Evolutionary conservation across 2,329 filamentous ascomycete genomes (phyloP), one percentile per base, ranked within the genome.

Genomic region (Basipetospora chlamydospora): DNA sequence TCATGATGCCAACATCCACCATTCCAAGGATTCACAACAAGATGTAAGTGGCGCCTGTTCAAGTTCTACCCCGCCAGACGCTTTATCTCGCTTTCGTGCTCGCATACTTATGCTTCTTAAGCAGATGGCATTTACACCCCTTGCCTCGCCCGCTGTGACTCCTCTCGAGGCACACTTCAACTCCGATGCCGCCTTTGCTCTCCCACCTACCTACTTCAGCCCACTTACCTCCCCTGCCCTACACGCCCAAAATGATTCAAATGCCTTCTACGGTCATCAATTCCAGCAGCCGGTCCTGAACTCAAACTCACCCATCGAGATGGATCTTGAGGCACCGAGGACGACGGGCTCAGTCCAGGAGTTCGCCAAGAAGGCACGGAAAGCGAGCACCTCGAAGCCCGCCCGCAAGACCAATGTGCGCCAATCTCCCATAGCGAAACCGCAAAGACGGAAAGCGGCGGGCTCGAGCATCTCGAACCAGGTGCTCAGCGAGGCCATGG

Each of bases 81-180:
- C n/a, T 8, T 28, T 9, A 11, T 10, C 6, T 30, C 11, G 17
- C 9, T 10, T 38, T 33, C n/a, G 32, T 45, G 36, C 20, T 48
- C 16, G 18, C 5, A n/a, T 23, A 17, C 20, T 15, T 15, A 26
- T 23, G 22, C 22, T 11, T 11, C 11, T 6, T 6, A 23, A 23
- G 22, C 20, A 80, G 73, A 75, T 83, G 70, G 66, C 76, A 8
- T 87, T 87, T 50, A 88, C 82, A 3, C 83, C 83, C 1, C 66
- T 88, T 21, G 81, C 83, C 9, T 87, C 83, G 13, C 83, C 83
- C n/a, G 83, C 81, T 4, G 81, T 88, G 29, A 87, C 82, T 2
- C 82, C 83, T 16, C 65, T 86, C 35, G 83, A 87, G 49, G 65
- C 72, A 28, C 74, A 78, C 44, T 85, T 83, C 50, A 64, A 68